Evolutionary conservation across 306 rosid genomes (phyloP), one percentile per base, ranked within the genome.

Genomic region (Sesbania bispinosa): DNA sequence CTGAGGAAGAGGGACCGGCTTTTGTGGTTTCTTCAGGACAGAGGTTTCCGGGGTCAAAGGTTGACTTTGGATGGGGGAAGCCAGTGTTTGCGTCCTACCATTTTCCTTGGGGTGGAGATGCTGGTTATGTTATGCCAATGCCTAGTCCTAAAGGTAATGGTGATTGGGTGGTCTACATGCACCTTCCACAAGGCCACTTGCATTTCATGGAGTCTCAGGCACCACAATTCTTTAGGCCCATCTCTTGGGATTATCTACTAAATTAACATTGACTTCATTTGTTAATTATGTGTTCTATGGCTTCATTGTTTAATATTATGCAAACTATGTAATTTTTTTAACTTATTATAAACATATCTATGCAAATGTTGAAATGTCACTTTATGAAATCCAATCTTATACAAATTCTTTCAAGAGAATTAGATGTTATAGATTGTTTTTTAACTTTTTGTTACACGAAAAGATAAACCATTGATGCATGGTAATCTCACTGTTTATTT

Each of bases 111-210:
- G 87, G 83, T 0, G 96, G 96, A 0, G 67, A 74, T 15, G 52
- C 86, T 14, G 96, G 96, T 0, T 91, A 88, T 24, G 92, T 91
- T 2, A 88, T 91, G 97, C 88, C 97, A 10, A 85, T 91, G 92
- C 96, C 90, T 2, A 86, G 81, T 21, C 80, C 89, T 1, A 48
- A 18, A 3, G 81, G 80, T 4, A 88, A 88, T 18, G 92, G 86
- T 1, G 92, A 91, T 10, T 91, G 96, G 96, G 41, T 91, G 11
- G 85, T 91, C 3, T 91, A 86, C 75, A 80, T 91, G 90, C 89
- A 87, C 66, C 67, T 91, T 14, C 26, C 21, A 11, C 80, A 69
- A 36, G 32, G 5, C 5, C 84, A 81, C 16, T 7, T 88, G 76
- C 80, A 77, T 8, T 62, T 80, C 19, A 80, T 87, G 0, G 96